These are phyloP conservation scores for Petunia secreta DNA, from an alignment of 257 asterid species.

Conservation along the genomic window DNA sequence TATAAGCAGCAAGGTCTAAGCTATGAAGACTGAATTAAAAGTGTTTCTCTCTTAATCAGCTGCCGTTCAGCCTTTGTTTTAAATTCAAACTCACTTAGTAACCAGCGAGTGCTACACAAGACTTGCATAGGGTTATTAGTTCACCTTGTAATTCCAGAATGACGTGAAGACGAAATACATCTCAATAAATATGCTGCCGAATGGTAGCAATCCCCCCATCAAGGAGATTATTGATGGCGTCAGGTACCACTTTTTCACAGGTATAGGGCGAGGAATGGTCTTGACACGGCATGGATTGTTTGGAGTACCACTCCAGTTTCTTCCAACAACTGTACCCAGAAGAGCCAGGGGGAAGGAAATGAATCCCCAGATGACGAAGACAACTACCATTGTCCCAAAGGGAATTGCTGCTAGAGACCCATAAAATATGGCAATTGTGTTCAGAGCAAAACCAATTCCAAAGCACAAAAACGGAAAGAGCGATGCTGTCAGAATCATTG, in stretches of 20 bases:
- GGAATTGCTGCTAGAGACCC: constrained; percentile 78
- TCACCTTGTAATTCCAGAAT: constrained; percentile 80
- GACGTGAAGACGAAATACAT: constrained; percentile 77
- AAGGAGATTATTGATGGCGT: constrained; percentile 61
- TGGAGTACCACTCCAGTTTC: constrained; percentile 75
- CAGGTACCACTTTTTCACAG: constrained; percentile 81
- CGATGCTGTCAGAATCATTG: constrained; percentile 66
- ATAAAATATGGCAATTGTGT: constrained; percentile 67
- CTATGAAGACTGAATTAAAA: constrained; percentile 8
- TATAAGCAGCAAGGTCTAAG: constrained; percentile 7
- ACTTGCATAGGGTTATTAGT: not conserved
- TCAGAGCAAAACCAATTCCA: constrained; percentile 62
- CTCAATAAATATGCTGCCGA: constrained; percentile 72
- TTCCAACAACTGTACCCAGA: constrained; percentile 68
- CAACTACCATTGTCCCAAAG: constrained; percentile 67
- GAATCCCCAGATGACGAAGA: constrained; percentile 66
- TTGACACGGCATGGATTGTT: constrained; percentile 72
- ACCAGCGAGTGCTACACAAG: not conserved
- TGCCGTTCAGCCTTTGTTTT: constrained; percentile 2
- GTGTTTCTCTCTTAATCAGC: not conserved
- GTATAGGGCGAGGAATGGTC: constrained; percentile 83
- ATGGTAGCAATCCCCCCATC: constrained; percentile 76
- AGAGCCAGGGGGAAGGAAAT: constrained; percentile 66
- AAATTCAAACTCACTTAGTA: constrained; percentile 1
- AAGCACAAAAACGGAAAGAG: constrained; percentile 71